A percentile compares a stretch with the other conserved stretches of the same genome.
phyloP scores from a whole-genome alignment of 805 yeast species.

The Candida taoyuanica region DNA sequence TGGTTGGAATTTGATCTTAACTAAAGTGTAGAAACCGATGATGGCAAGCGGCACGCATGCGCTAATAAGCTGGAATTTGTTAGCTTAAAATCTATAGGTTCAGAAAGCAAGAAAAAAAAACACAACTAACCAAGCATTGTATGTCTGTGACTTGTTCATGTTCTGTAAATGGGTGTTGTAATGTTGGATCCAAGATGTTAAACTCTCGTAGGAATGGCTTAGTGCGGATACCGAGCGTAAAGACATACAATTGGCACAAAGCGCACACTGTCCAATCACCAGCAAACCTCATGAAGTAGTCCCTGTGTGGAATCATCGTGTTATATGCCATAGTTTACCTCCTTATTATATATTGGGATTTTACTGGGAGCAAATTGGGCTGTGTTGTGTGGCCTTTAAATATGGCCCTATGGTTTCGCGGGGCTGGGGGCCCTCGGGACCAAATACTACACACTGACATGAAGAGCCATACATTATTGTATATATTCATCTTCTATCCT shows the following conservation, averaged over 20 bases:
- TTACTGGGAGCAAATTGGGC: no score
- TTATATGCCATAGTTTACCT: no score
- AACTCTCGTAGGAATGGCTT: constrained; percentile 32
- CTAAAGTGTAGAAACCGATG: not conserved
- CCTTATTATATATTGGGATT: no score
- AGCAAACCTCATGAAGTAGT: constrained; percentile 5
- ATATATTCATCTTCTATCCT: not conserved
- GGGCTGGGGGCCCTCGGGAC: no score
- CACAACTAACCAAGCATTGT: constrained; percentile 8
- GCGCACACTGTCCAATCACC: constrained; percentile 12
- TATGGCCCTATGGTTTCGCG: no score
- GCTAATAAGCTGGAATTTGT: constrained; percentile 4
- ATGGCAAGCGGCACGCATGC: constrained; percentile 5
- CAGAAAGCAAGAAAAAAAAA: no score
- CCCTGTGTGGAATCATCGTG: not conserved
- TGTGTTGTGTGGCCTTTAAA: no score
- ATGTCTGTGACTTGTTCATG: constrained; percentile 10
- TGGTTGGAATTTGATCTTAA: constrained; percentile 7
- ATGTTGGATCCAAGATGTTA: constrained; percentile 26
- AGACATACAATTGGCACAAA: constrained; percentile 7
- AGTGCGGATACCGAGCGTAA: constrained; percentile 9
- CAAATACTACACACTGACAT: no score
- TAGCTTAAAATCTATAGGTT: no score
- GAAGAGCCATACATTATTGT: no score
- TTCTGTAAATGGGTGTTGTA: constrained; percentile 29